Conservation (phyloP, 768 basidiomycete genomes). For the Cyathus striatus region DNA sequence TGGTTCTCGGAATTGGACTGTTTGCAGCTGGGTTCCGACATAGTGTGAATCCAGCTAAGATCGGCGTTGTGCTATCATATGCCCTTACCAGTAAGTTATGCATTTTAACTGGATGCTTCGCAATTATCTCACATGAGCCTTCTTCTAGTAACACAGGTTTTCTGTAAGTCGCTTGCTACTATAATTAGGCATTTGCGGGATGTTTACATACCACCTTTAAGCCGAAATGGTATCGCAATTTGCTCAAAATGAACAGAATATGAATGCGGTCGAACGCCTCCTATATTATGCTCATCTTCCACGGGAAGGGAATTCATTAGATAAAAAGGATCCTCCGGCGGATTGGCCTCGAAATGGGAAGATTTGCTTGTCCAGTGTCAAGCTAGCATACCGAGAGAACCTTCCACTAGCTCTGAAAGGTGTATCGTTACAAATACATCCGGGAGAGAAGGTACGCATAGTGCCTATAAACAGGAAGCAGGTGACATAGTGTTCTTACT, state of each 20-base stretch:
- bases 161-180: constrained; percentile 33
- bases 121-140: not conserved
- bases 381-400: constrained; percentile 55
- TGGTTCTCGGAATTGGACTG: constrained; percentile 67
- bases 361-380: constrained; percentile 51
- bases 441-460: constrained; percentile 60
- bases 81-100: constrained; percentile 40
- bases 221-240: constrained; percentile 52
- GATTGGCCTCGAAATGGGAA: constrained; percentile 48
- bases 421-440: constrained; percentile 48
- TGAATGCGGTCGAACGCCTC: constrained; percentile 70
- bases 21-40: constrained; percentile 64
- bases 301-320: constrained; percentile 42
- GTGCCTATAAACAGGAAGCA: no score
- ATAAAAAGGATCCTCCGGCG: constrained; percentile 38
- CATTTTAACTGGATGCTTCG: not conserved
- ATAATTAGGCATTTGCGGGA: not conserved
- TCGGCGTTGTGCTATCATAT: constrained; percentile 58
- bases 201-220: constrained; percentile 13
- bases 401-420: constrained; percentile 64
- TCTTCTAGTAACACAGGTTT: constrained; percentile 43
- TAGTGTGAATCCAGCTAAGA: constrained; percentile 51
- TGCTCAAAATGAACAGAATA: constrained; percentile 62
- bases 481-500: no score
- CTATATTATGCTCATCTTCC: constrained; percentile 63